Percentiles rank a stretch among this genome's conserved stretches.
These are phyloP conservation scores for Nicotiana tomentosiformis DNA, from an alignment of 257 asterid genomes.

Conservation along the genomic window DNA sequence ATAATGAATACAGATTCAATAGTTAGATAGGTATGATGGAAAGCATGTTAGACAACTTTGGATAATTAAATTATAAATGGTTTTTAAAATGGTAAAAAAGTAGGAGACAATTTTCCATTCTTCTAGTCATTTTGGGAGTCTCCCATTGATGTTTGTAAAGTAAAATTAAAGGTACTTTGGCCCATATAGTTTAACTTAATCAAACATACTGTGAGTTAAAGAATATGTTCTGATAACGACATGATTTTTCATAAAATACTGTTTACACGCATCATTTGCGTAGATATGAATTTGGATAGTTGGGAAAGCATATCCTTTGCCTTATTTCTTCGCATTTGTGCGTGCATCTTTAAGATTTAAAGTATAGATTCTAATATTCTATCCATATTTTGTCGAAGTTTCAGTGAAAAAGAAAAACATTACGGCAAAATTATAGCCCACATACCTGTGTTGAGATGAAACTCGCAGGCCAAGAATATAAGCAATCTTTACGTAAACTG, in stretches of 20 bases:
- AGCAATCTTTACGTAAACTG: constrained; percentile 55
- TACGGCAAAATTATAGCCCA: no score
- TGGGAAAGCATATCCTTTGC: constrained; percentile 5
- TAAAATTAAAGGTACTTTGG: neutral
- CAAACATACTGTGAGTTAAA: neutral
- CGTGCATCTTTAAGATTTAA: neutral
- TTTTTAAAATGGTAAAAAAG: neutral
- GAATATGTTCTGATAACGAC: constrained; percentile 8
- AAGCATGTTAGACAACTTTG: neutral
- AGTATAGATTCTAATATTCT: neutral
- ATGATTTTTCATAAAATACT: neutral
- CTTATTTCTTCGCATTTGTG: neutral
- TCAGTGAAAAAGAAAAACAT: neutral
- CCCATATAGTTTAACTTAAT: neutral
- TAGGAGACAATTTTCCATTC: neutral
- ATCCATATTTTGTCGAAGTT: neutral
- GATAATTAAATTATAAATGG: neutral
- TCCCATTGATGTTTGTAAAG: neutral
- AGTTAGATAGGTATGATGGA: neutral
- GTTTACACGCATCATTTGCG: neutral
- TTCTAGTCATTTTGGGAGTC: constrained; percentile 5
- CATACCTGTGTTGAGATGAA: constrained; percentile 65
- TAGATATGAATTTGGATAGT: neutral
- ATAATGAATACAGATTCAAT: no score
- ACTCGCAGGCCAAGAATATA: constrained; percentile 77